Base-by-base conservation (phyloP, 306 rosid genomes). In the Rosa chinensis region DNA sequence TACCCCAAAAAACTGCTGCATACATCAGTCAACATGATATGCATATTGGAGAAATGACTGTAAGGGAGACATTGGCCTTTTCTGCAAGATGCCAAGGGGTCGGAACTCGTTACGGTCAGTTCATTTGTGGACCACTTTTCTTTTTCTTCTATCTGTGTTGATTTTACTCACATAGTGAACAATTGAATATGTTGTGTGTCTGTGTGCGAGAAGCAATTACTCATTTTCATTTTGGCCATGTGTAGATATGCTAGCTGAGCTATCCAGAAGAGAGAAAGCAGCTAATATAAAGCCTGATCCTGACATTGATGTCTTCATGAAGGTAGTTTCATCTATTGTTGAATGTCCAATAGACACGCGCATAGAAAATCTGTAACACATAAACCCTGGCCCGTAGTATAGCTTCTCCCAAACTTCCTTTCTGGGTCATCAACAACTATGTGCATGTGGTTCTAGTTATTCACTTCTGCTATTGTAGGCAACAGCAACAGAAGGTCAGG, bases 31-130 rank as follows among this genome's bases (percentile, higher is more conserved):
- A 87, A 73, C 42, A 83, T 48, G 91, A 85, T 82, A 44, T 62
- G 21, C 91, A 88, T 76, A 72, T 83, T n/a, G 81, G 82, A 70
- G 89, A 88, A 80, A 82, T 88, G 89, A 85, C 91, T 52, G 91
- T 88, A 5, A 76, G 89, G 21, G 91, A 88, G 71, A 88, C 91
- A 14, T 63, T 85, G 75, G 87, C 89, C 62, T 88, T 88, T 20
- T 86, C 91, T 17, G 89, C 87, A 10, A 86, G 85, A 76, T 85
- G 87, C 74, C 91, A 88, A 61, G 87, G 91, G 32, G 91, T 85
- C 28, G 91, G 89, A 49, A 78, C 85, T 5, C 84, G 85, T 42
- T 79, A 81, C 1, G 91, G 88, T 87, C 12, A 58, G 83, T 28
- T 37, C 66, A 72, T 37, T 62, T 21, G 3, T 45, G 1, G 25